Evolutionary conservation across 768 basidiomycete genomes (phyloP).

Genomic region (Leucocoprinus sp.): DNA sequence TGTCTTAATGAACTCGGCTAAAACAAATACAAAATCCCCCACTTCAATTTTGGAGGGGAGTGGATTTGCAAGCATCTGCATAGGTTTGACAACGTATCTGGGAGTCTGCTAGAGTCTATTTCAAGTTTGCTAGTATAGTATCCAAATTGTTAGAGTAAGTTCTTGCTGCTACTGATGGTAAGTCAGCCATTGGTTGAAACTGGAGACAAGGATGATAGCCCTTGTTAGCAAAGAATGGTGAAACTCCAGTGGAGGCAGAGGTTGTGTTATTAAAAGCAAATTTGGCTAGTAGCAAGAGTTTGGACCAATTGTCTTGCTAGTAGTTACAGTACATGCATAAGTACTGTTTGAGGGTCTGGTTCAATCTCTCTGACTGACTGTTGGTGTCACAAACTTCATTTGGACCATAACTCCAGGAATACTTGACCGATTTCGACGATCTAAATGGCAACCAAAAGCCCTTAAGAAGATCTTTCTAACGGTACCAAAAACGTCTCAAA

Average conservation of each 20-base stretch:
- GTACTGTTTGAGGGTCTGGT: constrained; percentile 9
- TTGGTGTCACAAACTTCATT: too few species aligned
- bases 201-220: constrained; percentile 17
- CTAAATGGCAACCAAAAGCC: too few species aligned
- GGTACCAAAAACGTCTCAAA: too few species aligned
- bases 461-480: too few species aligned
- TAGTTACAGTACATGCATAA: constrained; percentile 18
- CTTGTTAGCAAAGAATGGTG: constrained; percentile 30
- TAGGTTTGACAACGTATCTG: background rate
- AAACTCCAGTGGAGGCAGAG: constrained; percentile 24
- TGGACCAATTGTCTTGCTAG: constrained; percentile 36
- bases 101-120: background rate
- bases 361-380: constrained; percentile 18
- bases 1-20: too few species aligned
- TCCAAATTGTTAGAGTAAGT: background rate
- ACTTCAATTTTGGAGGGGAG: too few species aligned
- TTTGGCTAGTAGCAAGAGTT: constrained; percentile 30
- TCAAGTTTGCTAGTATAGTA: background rate
- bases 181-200: constrained; percentile 9
- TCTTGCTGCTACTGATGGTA: background rate
- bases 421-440: too few species aligned
- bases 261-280: constrained; percentile 32
- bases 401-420: too few species aligned
- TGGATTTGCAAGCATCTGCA: too few species aligned
- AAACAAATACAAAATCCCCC: too few species aligned